A percentile compares a stretch with the other conserved stretches of the same genome.
Conservation (phyloP, 768 basidiomycete genomes). For the Cystofilobasidium ferigula region DNA sequence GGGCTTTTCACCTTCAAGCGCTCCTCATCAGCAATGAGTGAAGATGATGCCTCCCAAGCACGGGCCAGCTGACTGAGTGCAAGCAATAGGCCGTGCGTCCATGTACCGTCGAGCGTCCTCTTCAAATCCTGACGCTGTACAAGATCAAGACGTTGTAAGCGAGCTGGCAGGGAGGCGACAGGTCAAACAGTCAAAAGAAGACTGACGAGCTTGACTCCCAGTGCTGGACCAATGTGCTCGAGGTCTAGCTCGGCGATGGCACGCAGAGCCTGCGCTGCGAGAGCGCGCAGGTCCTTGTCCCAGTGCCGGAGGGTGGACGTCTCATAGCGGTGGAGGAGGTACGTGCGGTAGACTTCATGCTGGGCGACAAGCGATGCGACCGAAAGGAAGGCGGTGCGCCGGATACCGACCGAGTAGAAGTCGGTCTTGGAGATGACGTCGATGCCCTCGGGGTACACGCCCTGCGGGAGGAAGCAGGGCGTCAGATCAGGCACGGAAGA, state of each 20-base stretch:
- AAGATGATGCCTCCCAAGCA: conserved; percentile 44
- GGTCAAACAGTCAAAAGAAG: no score
- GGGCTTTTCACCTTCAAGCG: conserved; percentile 38
- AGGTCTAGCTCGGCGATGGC: conserved; percentile 57
- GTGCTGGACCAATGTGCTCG: conserved; percentile 45
- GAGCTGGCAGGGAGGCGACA: no score
- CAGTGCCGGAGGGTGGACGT: conserved; percentile 72
- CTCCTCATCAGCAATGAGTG: conserved; percentile 34
- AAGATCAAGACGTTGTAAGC: background rate
- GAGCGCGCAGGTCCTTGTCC: conserved; percentile 67
- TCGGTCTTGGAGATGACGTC: conserved; percentile 84
- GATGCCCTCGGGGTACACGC: conserved; percentile 83
- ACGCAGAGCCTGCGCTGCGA: conserved; percentile 65
- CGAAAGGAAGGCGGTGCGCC: conserved; percentile 69
- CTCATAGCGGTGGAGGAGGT: conserved; percentile 61
- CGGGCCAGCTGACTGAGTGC: conserved; percentile 60
- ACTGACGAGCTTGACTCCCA: conserved; percentile 49
- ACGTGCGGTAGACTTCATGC: conserved; percentile 65
- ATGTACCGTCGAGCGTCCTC: conserved; percentile 55
- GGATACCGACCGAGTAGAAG: conserved; percentile 82
- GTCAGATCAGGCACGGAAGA: background rate
- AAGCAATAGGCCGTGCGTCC: conserved; percentile 72
- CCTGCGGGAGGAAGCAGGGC: conserved; percentile 43
- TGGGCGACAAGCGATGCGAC: conserved; percentile 77
- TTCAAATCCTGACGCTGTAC: conserved; percentile 38